These are phyloP conservation scores for Acer saccharum DNA, from an alignment of 345 rosid species.

Conservation along the genomic window DNA sequence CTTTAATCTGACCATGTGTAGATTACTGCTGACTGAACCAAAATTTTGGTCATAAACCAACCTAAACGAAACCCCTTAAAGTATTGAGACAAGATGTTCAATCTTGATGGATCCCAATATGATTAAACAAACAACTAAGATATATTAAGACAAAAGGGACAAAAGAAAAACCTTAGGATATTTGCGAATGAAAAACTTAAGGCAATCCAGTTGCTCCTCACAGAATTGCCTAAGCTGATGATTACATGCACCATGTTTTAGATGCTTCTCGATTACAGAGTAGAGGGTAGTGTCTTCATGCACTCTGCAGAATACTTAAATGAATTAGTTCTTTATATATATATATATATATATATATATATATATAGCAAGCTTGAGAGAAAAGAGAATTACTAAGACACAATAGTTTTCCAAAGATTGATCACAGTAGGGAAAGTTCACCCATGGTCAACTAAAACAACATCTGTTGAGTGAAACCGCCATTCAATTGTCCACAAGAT, in stretches of 20 bases:
- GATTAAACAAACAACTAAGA: neutral
- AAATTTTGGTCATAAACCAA: neutral
- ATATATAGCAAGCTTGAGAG: neutral
- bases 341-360: neutral
- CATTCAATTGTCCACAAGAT: slow-evolving; percentile 93
- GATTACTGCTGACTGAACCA: neutral
- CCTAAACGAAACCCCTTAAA: neutral
- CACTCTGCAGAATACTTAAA: slow-evolving; percentile 46
- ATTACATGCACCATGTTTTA: slow-evolving; percentile 78
- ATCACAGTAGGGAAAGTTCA: slow-evolving; percentile 31
- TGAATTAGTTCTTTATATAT: slow-evolving; percentile 6
- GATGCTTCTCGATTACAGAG: slow-evolving; percentile 67
- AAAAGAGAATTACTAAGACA: neutral
- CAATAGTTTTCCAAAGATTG: neutral
- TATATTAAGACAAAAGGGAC: neutral
- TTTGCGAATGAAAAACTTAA: slow-evolving; percentile 65
- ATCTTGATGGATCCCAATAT: neutral
- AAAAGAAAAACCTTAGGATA: slow-evolving; percentile 48
- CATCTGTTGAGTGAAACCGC: slow-evolving; percentile 77
- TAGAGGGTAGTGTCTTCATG: slow-evolving; percentile 59
- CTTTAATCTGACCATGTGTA: neutral
- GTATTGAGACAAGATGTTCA: neutral
- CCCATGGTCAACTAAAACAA: slow-evolving; percentile 67
- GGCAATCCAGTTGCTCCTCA: slow-evolving; percentile 54
- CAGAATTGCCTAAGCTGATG: slow-evolving; percentile 64